A percentile compares a stretch with the other conserved stretches of the same genome.
These are phyloP conservation scores for Nitzschia palea DNA, from an alignment of 108 stramenopile genomes.

Conservation along the genomic window DNA sequence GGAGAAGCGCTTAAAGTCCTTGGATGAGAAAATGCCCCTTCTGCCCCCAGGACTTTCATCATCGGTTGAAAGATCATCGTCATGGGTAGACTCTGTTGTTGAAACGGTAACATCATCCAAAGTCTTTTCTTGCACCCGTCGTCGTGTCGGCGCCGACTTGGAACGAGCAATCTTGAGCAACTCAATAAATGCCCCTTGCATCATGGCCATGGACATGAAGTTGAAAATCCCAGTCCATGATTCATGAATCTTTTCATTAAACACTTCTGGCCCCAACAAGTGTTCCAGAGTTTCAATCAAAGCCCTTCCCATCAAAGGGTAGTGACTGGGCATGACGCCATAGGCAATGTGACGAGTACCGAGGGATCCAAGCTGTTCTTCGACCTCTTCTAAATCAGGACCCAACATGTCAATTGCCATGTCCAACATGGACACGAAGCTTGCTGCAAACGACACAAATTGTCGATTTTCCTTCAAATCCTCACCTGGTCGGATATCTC, in stretches of 20 bases:
- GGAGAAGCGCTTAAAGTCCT: no score
- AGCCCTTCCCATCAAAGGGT: conserved; percentile 20
- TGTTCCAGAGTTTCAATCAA: conserved; percentile 27
- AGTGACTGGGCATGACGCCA: conserved; percentile 28
- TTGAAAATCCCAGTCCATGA: conserved; percentile 28
- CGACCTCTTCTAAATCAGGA: conserved; percentile 22
- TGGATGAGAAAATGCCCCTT: no score
- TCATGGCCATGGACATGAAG: conserved; percentile 19
- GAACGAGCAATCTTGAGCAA: not conserved
- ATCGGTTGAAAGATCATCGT: no score
- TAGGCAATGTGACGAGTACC: conserved; percentile 16
- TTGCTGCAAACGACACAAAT: conserved; percentile 6
- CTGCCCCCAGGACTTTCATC: no score
- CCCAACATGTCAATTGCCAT: conserved; percentile 31
- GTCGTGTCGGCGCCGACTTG: no score
- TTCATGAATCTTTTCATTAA: conserved; percentile 13
- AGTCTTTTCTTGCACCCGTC: no score
- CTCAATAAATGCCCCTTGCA: conserved; percentile 16
- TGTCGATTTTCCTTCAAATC: conserved; percentile 2
- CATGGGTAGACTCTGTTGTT: no score
- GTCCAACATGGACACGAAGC: conserved; percentile 17
- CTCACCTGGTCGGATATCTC: not conserved
- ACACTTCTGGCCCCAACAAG: conserved; percentile 26
- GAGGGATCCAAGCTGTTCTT: not conserved
- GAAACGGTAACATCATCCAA: no score